These are phyloP conservation scores for Dendrocalamus sinicus DNA, from an alignment of 176 grass and related monocot species.

Conservation along the genomic window DNA sequence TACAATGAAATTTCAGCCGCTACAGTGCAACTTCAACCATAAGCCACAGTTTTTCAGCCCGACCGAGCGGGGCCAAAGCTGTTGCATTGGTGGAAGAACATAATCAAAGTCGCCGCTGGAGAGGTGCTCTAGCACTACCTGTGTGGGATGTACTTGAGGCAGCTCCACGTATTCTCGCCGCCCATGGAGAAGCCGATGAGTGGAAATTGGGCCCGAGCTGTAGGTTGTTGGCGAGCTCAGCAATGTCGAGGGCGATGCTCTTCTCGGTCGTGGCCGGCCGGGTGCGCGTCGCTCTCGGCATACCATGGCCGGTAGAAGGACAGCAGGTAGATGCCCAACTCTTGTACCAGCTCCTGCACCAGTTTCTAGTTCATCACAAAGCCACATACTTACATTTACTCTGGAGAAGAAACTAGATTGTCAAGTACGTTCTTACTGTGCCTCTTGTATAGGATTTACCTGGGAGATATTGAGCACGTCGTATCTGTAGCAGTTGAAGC, in stretches of 20 bases:
- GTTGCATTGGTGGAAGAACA: too few species aligned
- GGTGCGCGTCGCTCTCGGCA: constrained; percentile 69
- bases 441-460: neutral
- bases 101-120: too few species aligned
- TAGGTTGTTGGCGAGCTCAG: constrained; percentile 65
- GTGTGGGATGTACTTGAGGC: constrained; percentile 66
- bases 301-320: constrained; percentile 72
- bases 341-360: constrained; percentile 53
- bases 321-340: constrained; percentile 60
- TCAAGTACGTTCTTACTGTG: neutral
- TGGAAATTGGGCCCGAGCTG: constrained; percentile 63
- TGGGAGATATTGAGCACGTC: constrained; percentile 45
- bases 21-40: too few species aligned
- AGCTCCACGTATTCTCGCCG: constrained; percentile 68
- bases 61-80: too few species aligned
- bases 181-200: constrained; percentile 62
- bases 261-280: constrained; percentile 41
- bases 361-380: neutral
- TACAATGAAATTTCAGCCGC: too few species aligned
- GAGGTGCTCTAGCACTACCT: constrained; percentile 31
- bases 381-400: neutral
- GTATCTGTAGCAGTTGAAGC: constrained; percentile 71
- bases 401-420: neutral
- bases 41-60: too few species aligned
- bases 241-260: constrained; percentile 64